Evolutionary conservation across 495 filamentous ascomycete species (phyloP).

Genomic region (Amniculicola lignicola): DNA sequence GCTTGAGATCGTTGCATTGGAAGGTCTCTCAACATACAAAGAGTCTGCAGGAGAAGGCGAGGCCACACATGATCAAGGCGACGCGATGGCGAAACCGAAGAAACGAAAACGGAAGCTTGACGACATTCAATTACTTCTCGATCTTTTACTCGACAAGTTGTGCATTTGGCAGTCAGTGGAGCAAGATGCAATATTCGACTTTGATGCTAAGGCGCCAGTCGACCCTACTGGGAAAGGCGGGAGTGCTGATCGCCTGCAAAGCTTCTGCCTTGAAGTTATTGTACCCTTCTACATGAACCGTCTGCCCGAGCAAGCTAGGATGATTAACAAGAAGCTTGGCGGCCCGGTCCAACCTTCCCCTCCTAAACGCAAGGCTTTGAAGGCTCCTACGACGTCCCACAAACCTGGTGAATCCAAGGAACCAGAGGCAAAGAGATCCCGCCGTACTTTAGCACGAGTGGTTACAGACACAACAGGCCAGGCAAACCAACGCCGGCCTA

Average conservation of each 20-base stretch:
- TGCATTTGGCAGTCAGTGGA: conserved; percentile 95
- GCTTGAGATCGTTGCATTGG: conserved; percentile 77
- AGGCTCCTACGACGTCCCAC: conserved; percentile 36
- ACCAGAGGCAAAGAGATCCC: conserved; percentile 49
- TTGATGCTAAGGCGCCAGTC: conserved; percentile 10
- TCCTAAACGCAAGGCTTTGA: conserved; percentile 50
- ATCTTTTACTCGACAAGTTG: conserved; percentile 82
- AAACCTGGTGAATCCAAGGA: conserved; percentile 57
- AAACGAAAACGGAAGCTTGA: conserved; percentile 50
- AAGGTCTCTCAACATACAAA: conserved; percentile 41
- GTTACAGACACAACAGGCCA: conserved; percentile 59
- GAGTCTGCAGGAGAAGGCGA: conserved; percentile 43
- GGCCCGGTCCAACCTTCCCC: conserved; percentile 67
- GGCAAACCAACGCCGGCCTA: conserved; percentile 9
- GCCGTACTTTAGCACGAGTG: conserved; percentile 64
- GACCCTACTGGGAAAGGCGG: conserved; percentile 31
- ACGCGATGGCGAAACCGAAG: conserved; percentile 36
- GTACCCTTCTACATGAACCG: conserved; percentile 87
- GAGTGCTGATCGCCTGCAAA: conserved; percentile 54
- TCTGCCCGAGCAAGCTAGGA: conserved; percentile 73
- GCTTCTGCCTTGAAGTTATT: conserved; percentile 92
- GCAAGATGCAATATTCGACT: conserved; percentile 44
- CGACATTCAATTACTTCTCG: conserved; percentile 64
- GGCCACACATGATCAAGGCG: conserved; percentile 24
- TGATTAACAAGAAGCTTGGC: conserved; percentile 82